These are phyloP conservation scores for Coniferiporia sulphurascens DNA, from an alignment of 1,284 basidiomycete species.

Conservation along the genomic window DNA sequence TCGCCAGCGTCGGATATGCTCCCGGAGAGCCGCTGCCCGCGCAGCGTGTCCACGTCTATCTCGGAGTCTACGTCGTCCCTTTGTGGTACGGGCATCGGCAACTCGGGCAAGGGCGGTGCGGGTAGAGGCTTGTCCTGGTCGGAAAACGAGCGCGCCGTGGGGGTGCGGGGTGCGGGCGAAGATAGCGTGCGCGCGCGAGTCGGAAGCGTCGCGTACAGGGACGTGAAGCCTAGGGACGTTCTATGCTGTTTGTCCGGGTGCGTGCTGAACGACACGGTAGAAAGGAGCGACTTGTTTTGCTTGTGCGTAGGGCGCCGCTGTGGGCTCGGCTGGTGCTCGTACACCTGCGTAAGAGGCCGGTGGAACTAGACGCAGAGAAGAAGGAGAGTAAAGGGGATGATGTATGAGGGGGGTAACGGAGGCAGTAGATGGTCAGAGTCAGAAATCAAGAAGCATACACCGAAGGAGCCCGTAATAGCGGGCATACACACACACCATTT, in stretches of 20 bases:
- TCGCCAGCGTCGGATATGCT: background rate
- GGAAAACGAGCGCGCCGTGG: slow-evolving; percentile 6
- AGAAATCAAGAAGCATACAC: background rate
- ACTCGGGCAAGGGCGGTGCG: background rate
- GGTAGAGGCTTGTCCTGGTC: slow-evolving; percentile 11
- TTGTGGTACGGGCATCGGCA: background rate
- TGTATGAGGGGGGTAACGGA: background rate
- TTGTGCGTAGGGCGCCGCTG: background rate
- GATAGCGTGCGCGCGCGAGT: slow-evolving; percentile 9
- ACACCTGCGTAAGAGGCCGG: background rate
- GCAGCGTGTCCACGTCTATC: slow-evolving; percentile 7
- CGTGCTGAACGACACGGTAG: slow-evolving; percentile 2
- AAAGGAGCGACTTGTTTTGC: slow-evolving; percentile 9
- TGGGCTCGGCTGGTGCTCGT: background rate
- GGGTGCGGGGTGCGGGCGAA: slow-evolving; percentile 6
- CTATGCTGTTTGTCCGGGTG: background rate
- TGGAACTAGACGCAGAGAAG: background rate
- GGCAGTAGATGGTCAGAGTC: background rate
- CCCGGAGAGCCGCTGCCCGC: background rate
- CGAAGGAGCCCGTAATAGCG: background rate
- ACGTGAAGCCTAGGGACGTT: slow-evolving; percentile 1
- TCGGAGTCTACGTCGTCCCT: background rate
- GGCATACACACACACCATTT: background rate
- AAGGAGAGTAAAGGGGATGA: background rate
- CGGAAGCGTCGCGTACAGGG: background rate